Evolutionary conservation across 2,329 filamentous ascomycete species (phyloP).

Genomic region (Fusarium tjaetaba): DNA sequence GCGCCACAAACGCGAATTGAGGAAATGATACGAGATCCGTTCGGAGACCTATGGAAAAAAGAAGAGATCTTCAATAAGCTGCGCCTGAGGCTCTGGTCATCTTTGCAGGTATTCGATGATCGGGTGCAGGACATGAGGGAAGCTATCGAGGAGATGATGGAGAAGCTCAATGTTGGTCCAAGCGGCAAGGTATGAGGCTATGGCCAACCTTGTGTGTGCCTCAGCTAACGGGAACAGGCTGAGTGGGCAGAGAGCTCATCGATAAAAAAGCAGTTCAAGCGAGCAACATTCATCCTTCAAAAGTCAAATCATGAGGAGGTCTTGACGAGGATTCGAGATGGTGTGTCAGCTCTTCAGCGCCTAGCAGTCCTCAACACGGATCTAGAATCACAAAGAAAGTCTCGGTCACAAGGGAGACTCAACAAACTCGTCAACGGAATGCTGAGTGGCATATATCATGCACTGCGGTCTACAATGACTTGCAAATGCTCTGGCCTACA

Average conservation of each 20-base stretch:
- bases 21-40: background rate
- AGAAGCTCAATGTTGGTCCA: background rate
- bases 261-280: background rate
- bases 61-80: background rate
- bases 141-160: background rate
- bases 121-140: background rate
- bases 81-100: background rate
- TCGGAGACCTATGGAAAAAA: background rate
- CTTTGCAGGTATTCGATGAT: background rate
- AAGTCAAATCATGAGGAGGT: background rate
- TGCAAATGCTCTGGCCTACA: background rate
- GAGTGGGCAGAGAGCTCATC: rapidly evolving
- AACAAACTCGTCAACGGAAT: background rate
- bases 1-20: background rate
- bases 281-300: background rate
- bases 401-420: background rate
- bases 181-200: background rate
- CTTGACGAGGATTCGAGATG: background rate
- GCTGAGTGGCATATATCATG: background rate
- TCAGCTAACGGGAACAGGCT: background rate
- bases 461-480: rapidly evolving
- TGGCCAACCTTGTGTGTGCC: no score
- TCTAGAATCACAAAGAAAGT: background rate
- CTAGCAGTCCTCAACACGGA: background rate
- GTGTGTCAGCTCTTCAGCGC: background rate